Evolutionary conservation across 495 filamentous ascomycete genomes (phyloP).

Genomic region (Usnea hakonensis): DNA sequence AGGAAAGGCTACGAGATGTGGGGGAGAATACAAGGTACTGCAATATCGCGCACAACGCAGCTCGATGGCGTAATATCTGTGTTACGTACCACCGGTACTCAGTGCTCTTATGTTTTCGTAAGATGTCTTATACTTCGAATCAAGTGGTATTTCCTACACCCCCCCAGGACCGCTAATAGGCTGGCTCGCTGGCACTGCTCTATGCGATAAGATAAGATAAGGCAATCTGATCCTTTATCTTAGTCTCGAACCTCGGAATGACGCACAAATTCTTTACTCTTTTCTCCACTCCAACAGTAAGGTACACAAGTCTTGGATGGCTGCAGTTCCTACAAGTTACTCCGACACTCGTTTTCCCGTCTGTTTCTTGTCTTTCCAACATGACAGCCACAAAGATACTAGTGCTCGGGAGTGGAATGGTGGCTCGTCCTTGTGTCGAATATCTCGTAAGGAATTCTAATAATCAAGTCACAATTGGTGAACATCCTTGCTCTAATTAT

Average conservation of each 20-base stretch:
- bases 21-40: not conserved
- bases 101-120: no score
- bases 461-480: slow-evolving; percentile 7
- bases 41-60: not conserved
- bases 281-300: no score
- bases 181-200: no score
- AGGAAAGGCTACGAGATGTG: not conserved
- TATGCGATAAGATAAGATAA: no score
- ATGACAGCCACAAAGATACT: slow-evolving; percentile 1
- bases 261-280: not conserved
- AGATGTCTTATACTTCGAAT: no score
- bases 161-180: no score
- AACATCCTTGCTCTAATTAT: not conserved
- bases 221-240: not conserved
- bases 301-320: no score
- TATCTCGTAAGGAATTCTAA: slow-evolving; percentile 1
- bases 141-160: no score
- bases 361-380: not conserved
- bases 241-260: no score
- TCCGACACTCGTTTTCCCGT: not conserved
- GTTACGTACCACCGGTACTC: no score
- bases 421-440: slow-evolving; percentile 7
- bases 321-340: not conserved
- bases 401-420: slow-evolving; percentile 10
- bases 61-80: no score